Evolutionary conservation across 83 land plant species (phyloP).

Genomic region (Larix sibirica): DNA sequence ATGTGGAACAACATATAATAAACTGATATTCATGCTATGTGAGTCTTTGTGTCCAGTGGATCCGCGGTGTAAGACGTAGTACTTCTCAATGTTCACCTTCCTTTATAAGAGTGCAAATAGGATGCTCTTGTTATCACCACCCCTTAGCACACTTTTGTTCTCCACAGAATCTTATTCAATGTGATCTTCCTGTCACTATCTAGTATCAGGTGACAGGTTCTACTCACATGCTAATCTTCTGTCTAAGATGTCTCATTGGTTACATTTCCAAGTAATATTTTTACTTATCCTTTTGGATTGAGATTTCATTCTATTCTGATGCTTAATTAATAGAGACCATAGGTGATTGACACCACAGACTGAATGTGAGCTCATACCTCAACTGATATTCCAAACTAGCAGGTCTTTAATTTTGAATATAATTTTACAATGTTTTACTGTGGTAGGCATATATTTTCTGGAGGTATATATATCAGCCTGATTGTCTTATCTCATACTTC

Average conservation of each 20-base stretch:
- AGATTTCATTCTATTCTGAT: not conserved
- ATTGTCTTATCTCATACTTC: too few species aligned
- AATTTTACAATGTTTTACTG: not conserved
- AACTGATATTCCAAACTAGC: not conserved
- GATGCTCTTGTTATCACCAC: not conserved
- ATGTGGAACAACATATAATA: too few species aligned
- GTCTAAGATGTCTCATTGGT: not conserved
- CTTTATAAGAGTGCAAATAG: not conserved
- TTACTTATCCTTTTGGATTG: not conserved
- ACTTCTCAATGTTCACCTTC: not conserved
- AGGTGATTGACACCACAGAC: too few species aligned
- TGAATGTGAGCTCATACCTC: not conserved
- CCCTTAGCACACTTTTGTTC: not conserved
- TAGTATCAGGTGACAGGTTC: not conserved
- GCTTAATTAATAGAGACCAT: too few species aligned
- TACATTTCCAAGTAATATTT: not conserved
- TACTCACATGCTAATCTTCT: not conserved
- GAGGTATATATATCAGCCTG: not conserved
- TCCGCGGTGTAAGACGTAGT: not conserved
- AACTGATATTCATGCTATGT: too few species aligned
- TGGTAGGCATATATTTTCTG: not conserved
- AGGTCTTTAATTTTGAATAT: not conserved
- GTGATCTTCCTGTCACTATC: not conserved
- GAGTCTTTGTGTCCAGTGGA: not conserved
- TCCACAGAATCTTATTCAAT: not conserved